These are phyloP conservation scores for Phytophthora sp. DNA, from an alignment of 352 stramenopile species.

Conservation along the genomic window DNA sequence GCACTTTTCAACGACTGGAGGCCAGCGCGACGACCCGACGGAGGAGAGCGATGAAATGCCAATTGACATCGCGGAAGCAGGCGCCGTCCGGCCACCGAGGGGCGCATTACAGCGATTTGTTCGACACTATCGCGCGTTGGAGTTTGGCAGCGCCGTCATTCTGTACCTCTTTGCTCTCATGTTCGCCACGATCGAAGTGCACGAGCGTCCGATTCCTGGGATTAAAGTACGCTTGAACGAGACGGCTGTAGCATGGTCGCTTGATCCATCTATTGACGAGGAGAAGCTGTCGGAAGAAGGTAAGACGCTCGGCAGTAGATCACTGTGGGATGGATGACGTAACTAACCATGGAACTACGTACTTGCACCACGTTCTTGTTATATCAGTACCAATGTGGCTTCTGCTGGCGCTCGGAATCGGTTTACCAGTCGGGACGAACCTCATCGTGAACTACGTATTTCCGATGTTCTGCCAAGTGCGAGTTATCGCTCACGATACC, in stretches of 20 bases:
- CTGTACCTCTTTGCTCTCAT: constrained; percentile 55
- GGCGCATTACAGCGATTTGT: constrained; percentile 26
- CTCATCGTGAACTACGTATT: constrained; percentile 68
- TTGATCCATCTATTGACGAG: constrained; percentile 61
- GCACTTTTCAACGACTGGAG: constrained; percentile 15
- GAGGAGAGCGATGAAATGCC: constrained; percentile 16
- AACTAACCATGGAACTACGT: background rate
- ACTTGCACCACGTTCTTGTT: background rate
- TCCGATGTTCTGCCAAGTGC: constrained; percentile 52
- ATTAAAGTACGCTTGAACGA: constrained; percentile 55
- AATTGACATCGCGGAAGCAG: constrained; percentile 23
- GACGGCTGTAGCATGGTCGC: constrained; percentile 45
- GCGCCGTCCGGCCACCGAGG: background rate
- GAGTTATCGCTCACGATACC: constrained; percentile 70
- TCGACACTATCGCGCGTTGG: constrained; percentile 52
- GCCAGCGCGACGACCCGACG: constrained; percentile 6
- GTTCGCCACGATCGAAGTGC: constrained; percentile 59
- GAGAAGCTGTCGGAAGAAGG: constrained; percentile 53
- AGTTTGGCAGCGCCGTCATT: constrained; percentile 58
- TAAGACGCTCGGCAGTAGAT: too few relatives aligned
- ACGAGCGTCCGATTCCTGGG: constrained; percentile 60
- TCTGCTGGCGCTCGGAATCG: constrained; percentile 40
- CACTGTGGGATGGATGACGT: background rate
- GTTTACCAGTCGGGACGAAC: constrained; percentile 54
- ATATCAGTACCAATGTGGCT: constrained; percentile 57